phyloP scores from a whole-genome alignment of 1,284 basidiomycete genomes.

The Crepidotus sp. region DNA sequence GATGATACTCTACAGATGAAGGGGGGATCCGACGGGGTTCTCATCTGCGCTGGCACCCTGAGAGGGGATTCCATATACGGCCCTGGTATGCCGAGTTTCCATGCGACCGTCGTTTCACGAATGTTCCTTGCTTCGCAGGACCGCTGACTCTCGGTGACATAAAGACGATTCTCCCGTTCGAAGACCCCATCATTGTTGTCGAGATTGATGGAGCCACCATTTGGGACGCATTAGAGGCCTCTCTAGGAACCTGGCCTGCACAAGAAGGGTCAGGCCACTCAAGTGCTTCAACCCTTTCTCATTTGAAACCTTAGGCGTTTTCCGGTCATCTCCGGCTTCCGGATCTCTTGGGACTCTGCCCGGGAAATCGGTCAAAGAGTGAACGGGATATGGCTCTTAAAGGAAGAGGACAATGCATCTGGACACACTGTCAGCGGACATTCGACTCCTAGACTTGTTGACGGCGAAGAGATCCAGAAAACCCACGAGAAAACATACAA shows the following conservation, averaged over 20 bases:
- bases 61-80: slow-evolving; percentile 84
- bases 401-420: slow-evolving; percentile 36
- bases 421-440: slow-evolving; percentile 30
- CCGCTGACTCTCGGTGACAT: slow-evolving; percentile 76
- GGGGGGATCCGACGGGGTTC: slow-evolving; percentile 65
- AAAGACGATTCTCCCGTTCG: slow-evolving; percentile 83
- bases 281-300: not conserved
- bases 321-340: slow-evolving; percentile 81
- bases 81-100: slow-evolving; percentile 50
- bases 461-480: slow-evolving; percentile 48
- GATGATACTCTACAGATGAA: slow-evolving; percentile 67
- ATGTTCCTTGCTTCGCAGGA: slow-evolving; percentile 32
- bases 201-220: slow-evolving; percentile 76
- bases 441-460: slow-evolving; percentile 32
- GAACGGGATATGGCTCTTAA: slow-evolving; percentile 59
- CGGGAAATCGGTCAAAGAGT: slow-evolving; percentile 64
- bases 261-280: slow-evolving; percentile 68
- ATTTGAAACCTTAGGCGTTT: slow-evolving; percentile 56
- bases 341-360: slow-evolving; percentile 81
- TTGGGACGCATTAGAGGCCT: slow-evolving; percentile 76
- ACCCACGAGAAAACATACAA: slow-evolving; percentile 56
- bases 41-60: slow-evolving; percentile 81
- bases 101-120: not conserved
- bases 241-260: slow-evolving; percentile 74
- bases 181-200: slow-evolving; percentile 77